A percentile compares a stretch with the other conserved stretches of the same genome.
Evolutionary conservation across 176 grass and related monocot species (phyloP).

Genomic region (Zea mays): Zm-B73-REFERENCE-NAM-5.0 NC_050096.1:28394001-28394500

Average conservation of each 20-base stretch:
- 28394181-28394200: conserved; percentile 98
- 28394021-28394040: conserved; percentile 99
- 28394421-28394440: conserved; percentile 56
- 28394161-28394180: conserved; percentile 98
- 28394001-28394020: conserved; percentile 95
- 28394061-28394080: conserved; percentile 89
- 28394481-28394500: conserved; percentile 52
- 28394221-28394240: conserved; percentile 69
- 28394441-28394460: conserved; percentile 96
- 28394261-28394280: conserved; percentile 80
- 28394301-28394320: conserved; percentile 82
- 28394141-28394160: conserved; percentile 91
- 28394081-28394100: conserved; percentile 97
- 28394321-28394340: conserved; percentile 91
- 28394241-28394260: conserved; percentile 78
- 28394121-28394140: conserved; percentile 90
- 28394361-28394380: conserved; percentile 84
- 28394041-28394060: conserved; percentile 93
- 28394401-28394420: conserved; percentile 38
- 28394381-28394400: conserved; percentile 90
- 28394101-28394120: conserved; percentile 81
- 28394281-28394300: conserved; percentile 65
- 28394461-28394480: conserved; percentile 65
- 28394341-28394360: conserved; percentile 55
- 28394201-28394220: conserved; percentile 77